Evolutionary conservation across 257 asterid genomes (phyloP).

Genomic region (Petrea volubilis): DNA sequence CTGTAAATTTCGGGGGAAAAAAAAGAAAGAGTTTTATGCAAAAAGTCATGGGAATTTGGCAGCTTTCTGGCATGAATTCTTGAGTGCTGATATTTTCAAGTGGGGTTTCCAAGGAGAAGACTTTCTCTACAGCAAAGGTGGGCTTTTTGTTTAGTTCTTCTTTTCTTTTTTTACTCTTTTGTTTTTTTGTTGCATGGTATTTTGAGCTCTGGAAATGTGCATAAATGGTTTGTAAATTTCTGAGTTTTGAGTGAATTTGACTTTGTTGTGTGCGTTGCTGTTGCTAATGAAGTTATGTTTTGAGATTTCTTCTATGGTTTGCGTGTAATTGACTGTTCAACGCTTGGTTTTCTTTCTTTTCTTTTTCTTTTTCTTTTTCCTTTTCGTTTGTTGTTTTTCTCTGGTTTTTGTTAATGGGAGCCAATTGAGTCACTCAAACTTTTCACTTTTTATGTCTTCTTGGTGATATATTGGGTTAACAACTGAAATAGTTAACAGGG

Average conservation of each 20-base stretch:
- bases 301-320: conserved; percentile 4
- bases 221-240: conserved; percentile 19
- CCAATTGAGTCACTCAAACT: conserved; percentile 1
- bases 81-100: conserved; percentile 26
- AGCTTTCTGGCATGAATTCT: conserved; percentile 43
- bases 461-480: background rate
- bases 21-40: conserved; percentile 36
- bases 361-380: background rate
- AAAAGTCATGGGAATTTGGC: conserved; percentile 46
- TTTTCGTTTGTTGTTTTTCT: background rate
- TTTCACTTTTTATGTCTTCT: conserved; percentile 19
- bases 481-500: background rate
- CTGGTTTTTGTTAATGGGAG: conserved; percentile 5
- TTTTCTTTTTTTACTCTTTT: conserved; percentile 1
- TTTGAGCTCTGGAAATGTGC: conserved; percentile 21
- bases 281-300: conserved; percentile 13
- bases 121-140: conserved; percentile 36
- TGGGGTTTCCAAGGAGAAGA: too few species aligned
- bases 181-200: conserved; percentile 18
- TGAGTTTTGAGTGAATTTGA: conserved; percentile 34
- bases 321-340: conserved; percentile 22
- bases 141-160: conserved; percentile 21
- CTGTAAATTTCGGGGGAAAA: conserved; percentile 27
- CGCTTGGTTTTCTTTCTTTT: background rate
- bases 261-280: conserved; percentile 15